phyloP scores from a whole-genome alignment of 768 basidiomycete genomes.

The Tulasnella sp. region DNA sequence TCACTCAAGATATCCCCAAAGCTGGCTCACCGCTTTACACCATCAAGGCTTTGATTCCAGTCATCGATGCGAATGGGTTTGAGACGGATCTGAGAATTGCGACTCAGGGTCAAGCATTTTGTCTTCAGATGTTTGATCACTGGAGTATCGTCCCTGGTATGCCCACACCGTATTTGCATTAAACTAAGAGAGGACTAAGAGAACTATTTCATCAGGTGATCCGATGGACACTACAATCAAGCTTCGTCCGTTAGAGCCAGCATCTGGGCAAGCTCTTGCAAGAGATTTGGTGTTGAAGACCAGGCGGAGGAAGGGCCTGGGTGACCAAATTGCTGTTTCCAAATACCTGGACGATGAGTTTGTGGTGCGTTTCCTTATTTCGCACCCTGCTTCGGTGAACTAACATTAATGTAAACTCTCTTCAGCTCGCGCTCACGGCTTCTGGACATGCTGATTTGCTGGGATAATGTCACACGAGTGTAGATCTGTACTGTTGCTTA shows the following conservation, averaged over 20 bases:
- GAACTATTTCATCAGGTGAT: conserved; percentile 47
- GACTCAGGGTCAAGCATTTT: conserved; percentile 99
- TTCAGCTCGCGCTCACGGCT: conserved; percentile 78
- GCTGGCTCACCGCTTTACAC: conserved; percentile 97
- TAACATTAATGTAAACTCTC: conserved; percentile 13
- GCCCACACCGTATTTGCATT: conserved; percentile 20
- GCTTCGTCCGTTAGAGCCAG: conserved; percentile 90
- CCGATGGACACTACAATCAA: conserved; percentile 96
- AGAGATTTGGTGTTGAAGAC: conserved; percentile 94
- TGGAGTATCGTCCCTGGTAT: conserved; percentile 96
- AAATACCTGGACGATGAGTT: conserved; percentile 98
- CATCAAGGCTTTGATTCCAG: conserved; percentile 94
- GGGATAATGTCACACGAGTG: conserved; percentile 29
- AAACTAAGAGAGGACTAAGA: neutral
- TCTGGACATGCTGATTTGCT: conserved; percentile 92
- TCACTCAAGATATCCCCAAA: conserved; percentile 95
- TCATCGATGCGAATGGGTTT: conserved; percentile 97
- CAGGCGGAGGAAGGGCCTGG: conserved; percentile 86
- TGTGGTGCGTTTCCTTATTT: conserved; percentile 43
- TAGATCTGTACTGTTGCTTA: neutral
- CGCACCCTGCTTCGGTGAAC: neutral
- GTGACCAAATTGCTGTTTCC: conserved; percentile 92
- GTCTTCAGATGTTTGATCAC: conserved; percentile 92
- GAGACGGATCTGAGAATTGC: conserved; percentile 96
- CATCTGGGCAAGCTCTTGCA: conserved; percentile 88